Conservation (phyloP, 1,139 yeast genomes). For the Blastobotrys arbuscula region DNA sequence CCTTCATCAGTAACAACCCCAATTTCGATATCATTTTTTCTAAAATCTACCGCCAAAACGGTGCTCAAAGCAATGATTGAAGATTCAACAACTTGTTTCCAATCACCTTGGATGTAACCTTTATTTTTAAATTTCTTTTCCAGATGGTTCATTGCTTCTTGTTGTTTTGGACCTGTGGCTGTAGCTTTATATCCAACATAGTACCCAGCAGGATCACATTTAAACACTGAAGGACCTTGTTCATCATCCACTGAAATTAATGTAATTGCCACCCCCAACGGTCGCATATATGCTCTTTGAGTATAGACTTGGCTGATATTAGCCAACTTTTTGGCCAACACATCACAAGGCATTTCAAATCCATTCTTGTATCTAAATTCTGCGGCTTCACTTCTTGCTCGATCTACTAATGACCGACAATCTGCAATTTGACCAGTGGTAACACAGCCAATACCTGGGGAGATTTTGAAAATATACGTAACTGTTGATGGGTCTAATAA, state of each 20-base stretch:
- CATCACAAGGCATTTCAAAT: conserved; percentile 94
- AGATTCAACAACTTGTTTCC: conserved; percentile 85
- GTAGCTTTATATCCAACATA: conserved; percentile 88
- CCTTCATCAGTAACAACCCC: conserved; percentile 70
- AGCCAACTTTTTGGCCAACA: conserved; percentile 91
- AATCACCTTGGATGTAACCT: conserved; percentile 68
- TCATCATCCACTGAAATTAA: conserved; percentile 85
- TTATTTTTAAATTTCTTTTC: conserved; percentile 88
- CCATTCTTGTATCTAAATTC: conserved; percentile 93
- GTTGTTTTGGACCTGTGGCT: conserved; percentile 96
- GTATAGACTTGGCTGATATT: conserved; percentile 92
- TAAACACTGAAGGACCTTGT: conserved; percentile 82
- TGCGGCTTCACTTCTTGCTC: conserved; percentile 92
- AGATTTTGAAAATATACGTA: conserved; percentile 75
- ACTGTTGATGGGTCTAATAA: conserved; percentile 81
- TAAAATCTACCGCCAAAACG: conserved; percentile 85
- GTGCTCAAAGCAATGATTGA: conserved; percentile 82
- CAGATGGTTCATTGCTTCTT: conserved; percentile 84
- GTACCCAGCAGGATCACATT: conserved; percentile 97
- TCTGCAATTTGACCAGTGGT: conserved; percentile 97
- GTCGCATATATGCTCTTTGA: conserved; percentile 99
- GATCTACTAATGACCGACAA: conserved; percentile 81
- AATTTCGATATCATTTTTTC: conserved; percentile 87
- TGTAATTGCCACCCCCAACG: conserved; percentile 88
- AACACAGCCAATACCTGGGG: conserved; percentile 80